phyloP scores from a whole-genome alignment of 805 yeast genomes.

The Candida railenensis region DNA sequence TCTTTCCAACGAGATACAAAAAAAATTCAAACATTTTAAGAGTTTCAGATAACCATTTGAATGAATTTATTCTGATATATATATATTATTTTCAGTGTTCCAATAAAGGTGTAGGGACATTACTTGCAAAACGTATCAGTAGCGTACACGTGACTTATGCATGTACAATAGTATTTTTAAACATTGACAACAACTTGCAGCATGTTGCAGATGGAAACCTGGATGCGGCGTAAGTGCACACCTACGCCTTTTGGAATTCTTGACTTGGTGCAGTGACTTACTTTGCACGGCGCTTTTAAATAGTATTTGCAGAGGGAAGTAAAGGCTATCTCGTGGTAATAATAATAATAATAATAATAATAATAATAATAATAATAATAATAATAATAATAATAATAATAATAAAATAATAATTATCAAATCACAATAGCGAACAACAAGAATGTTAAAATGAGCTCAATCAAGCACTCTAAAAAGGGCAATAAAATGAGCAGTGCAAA shows the following conservation, averaged over 20 bases:
- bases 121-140: neutral
- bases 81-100: neutral
- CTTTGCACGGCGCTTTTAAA: conserved; percentile 3
- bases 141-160: conserved; percentile 1
- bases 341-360: too few relatives aligned
- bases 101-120: neutral
- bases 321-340: too few relatives aligned
- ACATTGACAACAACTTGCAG: conserved; percentile 1
- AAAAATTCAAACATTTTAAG: neutral
- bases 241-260: neutral
- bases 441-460: too few relatives aligned
- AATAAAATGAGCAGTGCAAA: too few relatives aligned
- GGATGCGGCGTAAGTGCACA: neutral
- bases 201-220: conserved; percentile 2
- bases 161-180: neutral
- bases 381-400: too few relatives aligned
- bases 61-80: neutral
- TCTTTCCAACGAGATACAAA: too few relatives aligned
- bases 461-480: too few relatives aligned
- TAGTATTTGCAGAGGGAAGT: too few relatives aligned
- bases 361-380: too few relatives aligned
- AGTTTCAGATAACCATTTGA: too few relatives aligned
- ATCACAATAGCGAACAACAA: too few relatives aligned
- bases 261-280: neutral
- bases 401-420: too few relatives aligned